phyloP scores from a whole-genome alignment of 139 green algal genomes.

The Nannochloris sp. region DNA sequence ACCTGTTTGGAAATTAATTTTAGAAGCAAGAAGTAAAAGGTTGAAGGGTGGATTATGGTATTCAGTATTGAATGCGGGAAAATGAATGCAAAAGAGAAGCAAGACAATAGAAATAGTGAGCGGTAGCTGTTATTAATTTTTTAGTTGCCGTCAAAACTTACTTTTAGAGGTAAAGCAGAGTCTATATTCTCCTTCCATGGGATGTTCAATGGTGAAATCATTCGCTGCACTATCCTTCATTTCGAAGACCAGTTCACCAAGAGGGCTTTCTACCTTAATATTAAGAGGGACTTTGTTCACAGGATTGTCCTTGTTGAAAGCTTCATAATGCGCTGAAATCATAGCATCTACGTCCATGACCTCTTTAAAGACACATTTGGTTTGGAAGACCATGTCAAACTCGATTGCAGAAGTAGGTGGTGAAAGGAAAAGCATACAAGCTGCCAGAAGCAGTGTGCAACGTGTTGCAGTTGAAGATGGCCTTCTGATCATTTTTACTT shows the following conservation, averaged over 20 bases:
- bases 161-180: slow-evolving; percentile 74
- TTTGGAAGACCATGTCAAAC: slow-evolving; percentile 30
- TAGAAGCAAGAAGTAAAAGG: background rate
- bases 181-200: slow-evolving; percentile 74
- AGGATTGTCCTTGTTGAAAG: background rate
- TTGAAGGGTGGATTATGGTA: background rate
- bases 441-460: background rate
- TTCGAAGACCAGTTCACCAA: slow-evolving; percentile 17
- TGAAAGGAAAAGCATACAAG: background rate
- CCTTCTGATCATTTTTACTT: background rate
- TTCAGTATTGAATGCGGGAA: background rate
- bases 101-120: background rate
- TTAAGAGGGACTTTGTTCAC: slow-evolving; percentile 5
- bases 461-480: no score
- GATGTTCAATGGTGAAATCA: slow-evolving; percentile 75
- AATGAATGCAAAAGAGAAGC: background rate
- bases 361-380: slow-evolving; percentile 41
- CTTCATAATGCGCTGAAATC: slow-evolving; percentile 6
- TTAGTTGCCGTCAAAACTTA: slow-evolving; percentile 7
- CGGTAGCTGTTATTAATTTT: background rate
- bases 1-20: no score
- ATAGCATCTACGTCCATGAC: slow-evolving; percentile 7
- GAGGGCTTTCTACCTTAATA: slow-evolving; percentile 14
- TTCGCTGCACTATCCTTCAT: slow-evolving; percentile 14
- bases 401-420: background rate